Base-by-base conservation (phyloP, 1,284 basidiomycete genomes). In the Cryptococcus sp. region DNA sequence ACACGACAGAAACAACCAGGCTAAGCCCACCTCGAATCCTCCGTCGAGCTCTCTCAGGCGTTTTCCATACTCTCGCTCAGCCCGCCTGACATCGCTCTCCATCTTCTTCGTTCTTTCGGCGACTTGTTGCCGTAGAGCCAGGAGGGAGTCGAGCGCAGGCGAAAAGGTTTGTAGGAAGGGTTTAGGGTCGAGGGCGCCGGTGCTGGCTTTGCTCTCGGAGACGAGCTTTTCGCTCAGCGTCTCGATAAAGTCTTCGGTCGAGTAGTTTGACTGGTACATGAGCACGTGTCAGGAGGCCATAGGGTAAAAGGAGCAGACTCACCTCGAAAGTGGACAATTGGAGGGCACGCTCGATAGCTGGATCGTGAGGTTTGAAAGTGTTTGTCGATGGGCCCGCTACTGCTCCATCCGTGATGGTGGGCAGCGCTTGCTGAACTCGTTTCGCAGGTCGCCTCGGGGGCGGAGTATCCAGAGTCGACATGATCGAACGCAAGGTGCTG, bases 141-240 rank as follows among this genome's bases (percentile, higher is more conserved):
- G 85, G 26, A 99, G 80, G 48, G 80, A 81, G 71, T 95, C 91
- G 5, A 97, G 82, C 0, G 90, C 86, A 12, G 83, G 82, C 64
- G 97, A 93, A 61, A 98, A 94, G 0, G 87, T 90, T 45, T 81
- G 77, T 53, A 97, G 87, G 73, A 97, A 97, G 0, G 95, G 91
- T 59, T 85, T 82, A 0, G 94, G 90, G 66, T 97, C 85, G 70
- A 97, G 97, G 1, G 93, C 87, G 43, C 87, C 89, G 19, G 88
- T 77, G 60, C 83, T 82, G 21, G 79, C 79, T 68, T 89, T 88
- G 37, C 89, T 92, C 57, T 86, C 81, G 18, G 82, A 73, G 48
- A 95, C 92, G 44, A 91, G 78, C 68, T 82, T 87, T 73, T 94
- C 90, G 16, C 87, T 91, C 45, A 92, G 78, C 7, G 81, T 79